Evolutionary conservation across 2,329 filamentous ascomycete species (phyloP).

Genomic region (Zymoseptoria ardabiliae): DNA sequence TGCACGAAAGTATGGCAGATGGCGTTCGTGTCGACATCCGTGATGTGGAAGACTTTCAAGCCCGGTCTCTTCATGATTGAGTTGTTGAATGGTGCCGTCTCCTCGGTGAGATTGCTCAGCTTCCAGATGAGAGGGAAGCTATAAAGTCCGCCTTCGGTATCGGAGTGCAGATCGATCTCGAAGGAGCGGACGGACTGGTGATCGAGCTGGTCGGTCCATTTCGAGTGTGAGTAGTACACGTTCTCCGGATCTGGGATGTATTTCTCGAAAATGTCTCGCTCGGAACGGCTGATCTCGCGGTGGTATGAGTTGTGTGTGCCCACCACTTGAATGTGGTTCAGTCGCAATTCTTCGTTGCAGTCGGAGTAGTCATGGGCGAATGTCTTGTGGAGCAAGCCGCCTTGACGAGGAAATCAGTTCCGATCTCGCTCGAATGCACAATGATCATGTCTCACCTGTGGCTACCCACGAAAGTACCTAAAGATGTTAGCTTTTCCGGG

Average conservation of each 20-base stretch:
- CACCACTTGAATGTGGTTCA: slow-evolving; percentile 47
- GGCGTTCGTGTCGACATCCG: slow-evolving; percentile 41
- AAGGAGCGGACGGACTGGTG: slow-evolving; percentile 42
- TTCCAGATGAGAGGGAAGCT: slow-evolving; percentile 39
- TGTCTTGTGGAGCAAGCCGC: neutral
- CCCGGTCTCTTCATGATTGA: slow-evolving; percentile 37
- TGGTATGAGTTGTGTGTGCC: slow-evolving; percentile 49
- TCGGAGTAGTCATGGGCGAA: neutral
- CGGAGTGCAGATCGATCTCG: slow-evolving; percentile 45
- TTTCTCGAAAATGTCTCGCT: slow-evolving; percentile 35
- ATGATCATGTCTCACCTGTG: neutral
- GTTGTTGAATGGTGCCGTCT: slow-evolving; percentile 33
- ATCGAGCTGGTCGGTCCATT: slow-evolving; percentile 38
- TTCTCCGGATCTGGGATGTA: slow-evolving; percentile 34
- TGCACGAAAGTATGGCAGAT: slow-evolving; percentile 42
- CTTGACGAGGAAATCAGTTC: neutral
- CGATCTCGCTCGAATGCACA: too few species aligned
- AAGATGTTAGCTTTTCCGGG: neutral
- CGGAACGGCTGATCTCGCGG: slow-evolving; percentile 37
- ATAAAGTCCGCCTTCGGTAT: slow-evolving; percentile 43
- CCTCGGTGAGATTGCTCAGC: slow-evolving; percentile 32
- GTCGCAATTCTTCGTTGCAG: slow-evolving; percentile 30
- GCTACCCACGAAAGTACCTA: neutral
- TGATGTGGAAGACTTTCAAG: slow-evolving; percentile 46
- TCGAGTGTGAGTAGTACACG: slow-evolving; percentile 44